Conservation (phyloP, 148 eudicot species). For the Rhododendron kiyosumense region DNA sequence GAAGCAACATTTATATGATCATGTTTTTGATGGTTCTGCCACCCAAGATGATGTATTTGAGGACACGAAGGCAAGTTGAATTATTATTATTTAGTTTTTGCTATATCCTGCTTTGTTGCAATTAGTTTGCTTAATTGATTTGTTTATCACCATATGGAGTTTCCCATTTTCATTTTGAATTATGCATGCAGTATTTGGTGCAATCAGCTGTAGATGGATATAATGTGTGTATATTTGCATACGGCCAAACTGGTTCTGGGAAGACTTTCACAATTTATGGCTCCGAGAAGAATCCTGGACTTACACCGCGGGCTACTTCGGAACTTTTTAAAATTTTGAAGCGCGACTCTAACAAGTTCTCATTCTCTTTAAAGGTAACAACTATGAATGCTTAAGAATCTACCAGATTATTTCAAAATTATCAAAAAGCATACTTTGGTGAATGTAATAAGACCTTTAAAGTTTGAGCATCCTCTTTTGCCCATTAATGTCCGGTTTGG, state of each 20-base stretch:
- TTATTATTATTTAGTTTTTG: neutral
- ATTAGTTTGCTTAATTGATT: neutral
- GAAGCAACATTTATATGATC: constrained; percentile 92
- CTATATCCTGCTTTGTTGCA: neutral
- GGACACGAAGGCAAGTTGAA: constrained; percentile 75
- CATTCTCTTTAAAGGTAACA: constrained; percentile 85
- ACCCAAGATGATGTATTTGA: constrained; percentile 93
- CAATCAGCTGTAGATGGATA: constrained; percentile 98
- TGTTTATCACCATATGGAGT: neutral
- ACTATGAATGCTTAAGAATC: neutral
- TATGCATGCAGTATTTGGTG: constrained; percentile 71
- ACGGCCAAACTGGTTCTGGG: constrained; percentile 99
- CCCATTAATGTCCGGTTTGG: neutral
- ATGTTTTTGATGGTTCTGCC: constrained; percentile 76
- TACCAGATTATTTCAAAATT: neutral
- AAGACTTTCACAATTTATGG: constrained; percentile 96
- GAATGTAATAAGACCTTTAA: neutral
- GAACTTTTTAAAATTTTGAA: constrained; percentile 84
- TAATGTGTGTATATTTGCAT: constrained; percentile 97
- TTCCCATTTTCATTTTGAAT: neutral
- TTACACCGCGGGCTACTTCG: constrained; percentile 85
- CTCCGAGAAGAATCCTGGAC: constrained; percentile 69
- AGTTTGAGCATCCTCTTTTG: constrained; percentile 5
- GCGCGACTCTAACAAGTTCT: constrained; percentile 70
- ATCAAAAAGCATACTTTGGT: neutral